Evolutionary conservation across 768 basidiomycete species (phyloP).

Genomic region (Xerocomus brunneocitrinus): DNA sequence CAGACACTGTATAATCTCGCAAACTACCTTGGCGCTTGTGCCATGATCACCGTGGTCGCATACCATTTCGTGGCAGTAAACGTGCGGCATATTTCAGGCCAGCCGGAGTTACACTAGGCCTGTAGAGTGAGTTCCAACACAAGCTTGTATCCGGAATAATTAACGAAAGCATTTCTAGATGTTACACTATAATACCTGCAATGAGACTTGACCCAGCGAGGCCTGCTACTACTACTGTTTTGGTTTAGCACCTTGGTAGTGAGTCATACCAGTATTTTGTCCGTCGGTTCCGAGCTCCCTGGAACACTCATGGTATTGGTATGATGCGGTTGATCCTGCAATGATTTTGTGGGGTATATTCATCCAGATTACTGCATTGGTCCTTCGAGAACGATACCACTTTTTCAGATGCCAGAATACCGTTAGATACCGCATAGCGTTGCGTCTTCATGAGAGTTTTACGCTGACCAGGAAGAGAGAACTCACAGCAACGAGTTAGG

Average conservation of each 20-base stretch:
- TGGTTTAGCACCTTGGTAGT: slow-evolving; percentile 19
- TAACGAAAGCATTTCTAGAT: neutral
- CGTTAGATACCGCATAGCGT: slow-evolving; percentile 10
- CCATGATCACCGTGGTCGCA: slow-evolving; percentile 83
- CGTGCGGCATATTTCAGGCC: slow-evolving; percentile 42
- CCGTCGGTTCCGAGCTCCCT: neutral
- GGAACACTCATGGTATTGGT: slow-evolving; percentile 11
- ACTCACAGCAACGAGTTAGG: no score
- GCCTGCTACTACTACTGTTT: slow-evolving; percentile 5
- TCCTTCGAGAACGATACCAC: no score
- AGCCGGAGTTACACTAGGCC: slow-evolving; percentile 6
- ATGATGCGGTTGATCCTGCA: slow-evolving; percentile 14
- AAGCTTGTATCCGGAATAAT: neutral
- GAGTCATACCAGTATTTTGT: neutral
- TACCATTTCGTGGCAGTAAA: slow-evolving; percentile 93
- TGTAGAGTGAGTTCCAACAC: slow-evolving; percentile 6
- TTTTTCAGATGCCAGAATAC: neutral
- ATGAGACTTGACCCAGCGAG: neutral
- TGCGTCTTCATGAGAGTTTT: neutral
- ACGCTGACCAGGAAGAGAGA: no score
- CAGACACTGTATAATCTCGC: slow-evolving; percentile 77
- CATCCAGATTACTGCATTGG: neutral
- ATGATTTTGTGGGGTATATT: neutral
- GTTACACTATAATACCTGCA: neutral
- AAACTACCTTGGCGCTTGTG: slow-evolving; percentile 76